phyloP scores from a whole-genome alignment of 2,329 filamentous ascomycete species.

The Parastagonospora nodorum region DNA sequence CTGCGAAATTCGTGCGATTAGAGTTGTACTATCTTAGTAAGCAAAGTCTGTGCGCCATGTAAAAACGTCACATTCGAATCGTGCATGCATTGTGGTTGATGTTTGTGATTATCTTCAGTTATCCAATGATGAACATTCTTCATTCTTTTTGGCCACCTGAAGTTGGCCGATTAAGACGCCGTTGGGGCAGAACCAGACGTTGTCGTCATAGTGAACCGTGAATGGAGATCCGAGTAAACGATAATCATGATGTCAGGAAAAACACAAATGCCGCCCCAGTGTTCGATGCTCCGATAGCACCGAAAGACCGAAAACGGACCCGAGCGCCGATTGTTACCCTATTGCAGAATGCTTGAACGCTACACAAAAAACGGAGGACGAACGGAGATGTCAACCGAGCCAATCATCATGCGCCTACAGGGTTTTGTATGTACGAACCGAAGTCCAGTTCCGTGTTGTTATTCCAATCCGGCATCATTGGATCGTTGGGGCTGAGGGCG shows the following conservation, averaged over 20 bases:
- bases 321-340: conserved; percentile 24
- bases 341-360: conserved; percentile 27
- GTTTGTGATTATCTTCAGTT: neutral
- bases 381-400: conserved; percentile 18
- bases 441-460: conserved; percentile 43
- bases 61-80: neutral
- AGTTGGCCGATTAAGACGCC: neutral
- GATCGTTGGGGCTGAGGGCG: conserved; percentile 33
- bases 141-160: neutral
- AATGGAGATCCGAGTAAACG: conserved; percentile 1
- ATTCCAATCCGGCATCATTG: conserved; percentile 45
- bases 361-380: conserved; percentile 29
- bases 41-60: conserved; percentile 1
- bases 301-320: conserved; percentile 6
- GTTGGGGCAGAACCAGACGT: neutral
- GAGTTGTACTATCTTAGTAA: conserved; percentile 6
- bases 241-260: conserved; percentile 13
- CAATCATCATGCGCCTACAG: conserved; percentile 38
- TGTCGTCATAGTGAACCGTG: conserved; percentile 36
- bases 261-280: conserved; percentile 9
- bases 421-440: conserved; percentile 44
- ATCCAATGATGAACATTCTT: neutral
- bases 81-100: no score
- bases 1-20: conserved; percentile 6
- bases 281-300: conserved; percentile 3